Evolutionary conservation across 306 rosid species (phyloP), one percentile per base, ranked within the genome.

Genomic region (Luffa aegyptiaca): DNA sequence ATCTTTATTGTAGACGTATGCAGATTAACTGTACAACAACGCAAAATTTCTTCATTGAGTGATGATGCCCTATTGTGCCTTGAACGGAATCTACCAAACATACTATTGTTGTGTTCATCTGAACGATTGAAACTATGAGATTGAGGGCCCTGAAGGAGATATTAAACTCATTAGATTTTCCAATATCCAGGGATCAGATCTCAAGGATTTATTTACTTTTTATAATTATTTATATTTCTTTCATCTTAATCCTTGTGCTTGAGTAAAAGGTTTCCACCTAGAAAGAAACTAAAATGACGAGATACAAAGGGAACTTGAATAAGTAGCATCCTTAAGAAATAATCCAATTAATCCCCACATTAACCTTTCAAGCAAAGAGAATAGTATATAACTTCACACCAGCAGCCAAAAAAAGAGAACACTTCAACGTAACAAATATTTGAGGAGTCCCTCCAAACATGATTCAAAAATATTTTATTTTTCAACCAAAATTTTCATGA

Each of bases 71-170:
- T 84, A 52, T 59, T 92, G 88, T 94, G 90, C 88, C 80, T 90
- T 49, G 92, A 51, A 80, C 99, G 99, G 82, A 95, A 95, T 88
- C 99, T 90, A 81, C 96, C 89, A 82, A 95, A 95, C 87, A 95
- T 80, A 79, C 99, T 91, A 73, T 91, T 90, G 86, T 85, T 87
- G 79, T 88, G 89, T 76, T 95, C 99, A 63, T 85, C 66, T 84
- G 93, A 52, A 79, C 95, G 92, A 78, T 72, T 68, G 56, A 79
- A 90, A 66, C 88, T 84, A 84, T 89, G 88, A 73, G 92, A 84
- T 68, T 91, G 97, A 80, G 85, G 79, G 63, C 93, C 94, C 99
- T 95, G 57, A 56, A 55, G 79, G 79, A 83, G 76, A 81, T 81
- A 76, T 70, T 55, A 76, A 70, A 85, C 75, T 45, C 69, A 46